phyloP scores from a whole-genome alignment of 352 stramenopile species.

The Globisporangium middletonii region DNA sequence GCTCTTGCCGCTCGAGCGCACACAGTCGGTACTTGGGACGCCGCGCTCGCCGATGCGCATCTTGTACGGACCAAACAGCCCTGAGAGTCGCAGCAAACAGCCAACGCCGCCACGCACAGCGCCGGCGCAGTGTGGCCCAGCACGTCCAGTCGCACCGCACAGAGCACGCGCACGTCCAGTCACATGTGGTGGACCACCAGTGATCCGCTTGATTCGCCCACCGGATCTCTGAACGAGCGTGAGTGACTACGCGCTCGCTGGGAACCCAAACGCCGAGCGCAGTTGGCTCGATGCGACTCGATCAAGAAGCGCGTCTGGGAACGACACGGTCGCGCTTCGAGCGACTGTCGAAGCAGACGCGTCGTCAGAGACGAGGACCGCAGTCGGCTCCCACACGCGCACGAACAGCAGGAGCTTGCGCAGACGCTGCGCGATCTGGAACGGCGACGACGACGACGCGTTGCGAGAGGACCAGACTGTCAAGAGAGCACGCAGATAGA shows the following conservation, averaged over 20 bases:
- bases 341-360: conserved; percentile 24
- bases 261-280: conserved; percentile 35
- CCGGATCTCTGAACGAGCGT: conserved; percentile 14
- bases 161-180: conserved; percentile 22
- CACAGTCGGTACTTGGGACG: background rate
- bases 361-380: conserved; percentile 17
- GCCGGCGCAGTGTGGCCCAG: conserved; percentile 2
- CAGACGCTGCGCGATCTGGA: conserved; percentile 44
- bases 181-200: conserved; percentile 32
- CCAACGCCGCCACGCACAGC: background rate
- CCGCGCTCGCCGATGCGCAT: conserved; percentile 11
- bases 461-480: conserved; percentile 21
- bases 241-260: background rate
- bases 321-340: conserved; percentile 16
- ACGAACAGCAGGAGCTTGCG: conserved; percentile 49
- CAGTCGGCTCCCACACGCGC: conserved; percentile 39
- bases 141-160: conserved; percentile 5
- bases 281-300: conserved; percentile 15
- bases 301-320: conserved; percentile 32
- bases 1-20: background rate
- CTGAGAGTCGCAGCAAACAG: conserved; percentile 1
- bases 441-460: conserved; percentile 11
- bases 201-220: conserved; percentile 37
- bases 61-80: conserved; percentile 11
- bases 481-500: background rate